Evolutionary conservation across 2,329 filamentous ascomycete genomes (phyloP), one percentile per base, ranked within the genome.

Genomic region (Nigrospora oryzae): DNA sequence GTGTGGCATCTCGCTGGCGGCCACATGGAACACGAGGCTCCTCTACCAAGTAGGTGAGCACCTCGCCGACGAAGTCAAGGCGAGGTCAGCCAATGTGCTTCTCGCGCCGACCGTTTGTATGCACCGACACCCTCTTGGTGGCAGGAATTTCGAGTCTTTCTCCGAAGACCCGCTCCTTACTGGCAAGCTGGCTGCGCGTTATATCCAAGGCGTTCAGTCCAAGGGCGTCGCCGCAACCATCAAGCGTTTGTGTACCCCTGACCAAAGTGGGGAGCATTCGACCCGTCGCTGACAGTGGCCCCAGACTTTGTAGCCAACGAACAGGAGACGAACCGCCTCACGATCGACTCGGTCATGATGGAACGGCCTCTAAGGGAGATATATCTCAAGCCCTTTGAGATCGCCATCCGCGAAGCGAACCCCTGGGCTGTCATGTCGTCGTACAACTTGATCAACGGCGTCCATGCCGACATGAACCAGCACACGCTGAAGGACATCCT

Each of bases 91-190:
- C 28, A 75, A 89, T 48, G 75, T 90, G 32, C 70, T 90, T 5
- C 73, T 91, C 10, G 86, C 83, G 0, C 86, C 86, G 2, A 90
- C 86, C 1, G 81, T 89, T 32, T 89, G 87, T 66, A 83, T 89
- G 71, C 87, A 93, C 56, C 78, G 88, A 14, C 86, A 86, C 41
- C 88, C 88, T 0, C 72, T 93, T 0, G 87, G 87, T n/a, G 88
- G 88, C 15, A 76, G 88, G 48, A 89, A 89, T 51, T 94, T 93
- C 53, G 88, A 94, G 63, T 89, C 86, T 0, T 93, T 89, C 61
- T 89, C 85, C 0, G 88, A 93, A 61, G 88, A 93, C 53, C 87
- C 87, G 0, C 75, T 83, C 11, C 71, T 94, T 5, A 87, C 86
- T 0, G 86, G 86, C 31, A 84, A 82, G 50, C 67, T 89, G 48